A percentile compares a stretch with the other conserved stretches of the same genome.
phyloP scores from a whole-genome alignment of 768 basidiomycete genomes.

The Amanita jacksonii region DNA sequence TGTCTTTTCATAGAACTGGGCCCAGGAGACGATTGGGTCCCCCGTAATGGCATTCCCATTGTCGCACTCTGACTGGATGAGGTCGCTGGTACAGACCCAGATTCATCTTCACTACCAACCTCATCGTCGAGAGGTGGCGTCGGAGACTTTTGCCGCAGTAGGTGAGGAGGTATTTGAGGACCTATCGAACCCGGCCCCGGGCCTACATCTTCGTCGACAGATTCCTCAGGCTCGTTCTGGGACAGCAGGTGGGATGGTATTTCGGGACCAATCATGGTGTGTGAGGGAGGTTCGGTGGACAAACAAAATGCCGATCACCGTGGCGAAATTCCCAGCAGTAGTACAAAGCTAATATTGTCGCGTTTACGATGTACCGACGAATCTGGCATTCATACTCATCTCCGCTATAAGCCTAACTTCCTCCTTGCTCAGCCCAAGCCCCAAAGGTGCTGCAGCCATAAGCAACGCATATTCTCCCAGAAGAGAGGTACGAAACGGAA shows the following conservation, averaged over 20 bases:
- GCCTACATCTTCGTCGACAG: conserved; percentile 25
- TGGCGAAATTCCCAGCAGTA: not conserved
- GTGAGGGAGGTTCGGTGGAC: not conserved
- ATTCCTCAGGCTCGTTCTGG: conserved; percentile 12
- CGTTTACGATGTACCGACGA: conserved; percentile 9
- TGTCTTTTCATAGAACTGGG: conserved; percentile 24
- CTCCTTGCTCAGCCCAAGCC: conserved; percentile 53
- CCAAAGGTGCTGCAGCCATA: conserved; percentile 59
- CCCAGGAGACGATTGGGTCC: conserved; percentile 16
- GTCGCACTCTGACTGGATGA: not conserved
- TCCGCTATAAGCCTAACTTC: conserved; percentile 49
- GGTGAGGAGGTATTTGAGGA: conserved; percentile 44
- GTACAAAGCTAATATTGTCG: conserved; percentile 10
- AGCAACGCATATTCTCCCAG: conserved; percentile 74
- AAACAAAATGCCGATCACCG: not conserved
- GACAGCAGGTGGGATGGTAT: conserved; percentile 40
- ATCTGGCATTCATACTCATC: conserved; percentile 49
- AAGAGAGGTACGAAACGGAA: conserved; percentile 69
- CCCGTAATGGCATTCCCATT: conserved; percentile 1
- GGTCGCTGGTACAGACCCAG: conserved; percentile 19
- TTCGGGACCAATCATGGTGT: conserved; percentile 39
- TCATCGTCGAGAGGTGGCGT: conserved; percentile 12
- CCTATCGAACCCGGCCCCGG: conserved; percentile 30
- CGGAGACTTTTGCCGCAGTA: conserved; percentile 19
- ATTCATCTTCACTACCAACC: conserved; percentile 15